Evolutionary conservation across 192 early-diverging fungal species (phyloP).

Genomic region (Entrophospora sp.): DNA sequence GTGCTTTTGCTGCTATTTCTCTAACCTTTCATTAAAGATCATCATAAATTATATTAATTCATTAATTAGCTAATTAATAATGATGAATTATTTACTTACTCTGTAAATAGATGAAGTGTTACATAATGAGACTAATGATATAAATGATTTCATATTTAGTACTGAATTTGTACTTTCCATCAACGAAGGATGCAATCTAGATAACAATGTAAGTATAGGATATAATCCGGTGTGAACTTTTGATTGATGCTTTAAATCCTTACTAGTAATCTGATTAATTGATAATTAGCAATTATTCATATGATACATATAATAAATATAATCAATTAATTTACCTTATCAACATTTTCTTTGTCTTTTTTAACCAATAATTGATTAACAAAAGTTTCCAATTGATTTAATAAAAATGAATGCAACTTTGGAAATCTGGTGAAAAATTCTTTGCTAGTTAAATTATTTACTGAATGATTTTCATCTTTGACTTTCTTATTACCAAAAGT

Average conservation of each 20-base stretch:
- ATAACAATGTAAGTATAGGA: conserved; percentile 81
- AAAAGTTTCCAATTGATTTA: conserved; percentile 62
- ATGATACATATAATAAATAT: neutral
- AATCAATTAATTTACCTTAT: neutral
- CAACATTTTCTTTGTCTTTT: conserved; percentile 6
- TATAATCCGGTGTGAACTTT: conserved; percentile 82
- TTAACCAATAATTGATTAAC: conserved; percentile 51
- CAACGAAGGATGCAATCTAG: conserved; percentile 64
- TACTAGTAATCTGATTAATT: neutral
- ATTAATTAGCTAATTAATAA: neutral
- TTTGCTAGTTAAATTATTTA: conserved; percentile 73
- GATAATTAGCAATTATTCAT: neutral
- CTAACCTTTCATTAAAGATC: conserved; percentile 20
- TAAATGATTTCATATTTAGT: conserved; percentile 36
- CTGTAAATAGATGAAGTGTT: conserved; percentile 47
- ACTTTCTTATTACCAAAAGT: conserved; percentile 77
- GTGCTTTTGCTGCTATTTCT: conserved; percentile 78
- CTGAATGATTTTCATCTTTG: conserved; percentile 58
- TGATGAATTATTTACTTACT: conserved; percentile 14
- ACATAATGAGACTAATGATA: conserved; percentile 44
- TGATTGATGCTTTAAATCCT: neutral
- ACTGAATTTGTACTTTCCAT: conserved; percentile 29
- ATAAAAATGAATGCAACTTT: conserved; percentile 64
- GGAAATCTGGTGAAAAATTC: conserved; percentile 91
- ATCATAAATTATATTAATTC: too few relatives aligned